phyloP scores from a whole-genome alignment of 306 rosid species.

The Medicago lupulina region DNA sequence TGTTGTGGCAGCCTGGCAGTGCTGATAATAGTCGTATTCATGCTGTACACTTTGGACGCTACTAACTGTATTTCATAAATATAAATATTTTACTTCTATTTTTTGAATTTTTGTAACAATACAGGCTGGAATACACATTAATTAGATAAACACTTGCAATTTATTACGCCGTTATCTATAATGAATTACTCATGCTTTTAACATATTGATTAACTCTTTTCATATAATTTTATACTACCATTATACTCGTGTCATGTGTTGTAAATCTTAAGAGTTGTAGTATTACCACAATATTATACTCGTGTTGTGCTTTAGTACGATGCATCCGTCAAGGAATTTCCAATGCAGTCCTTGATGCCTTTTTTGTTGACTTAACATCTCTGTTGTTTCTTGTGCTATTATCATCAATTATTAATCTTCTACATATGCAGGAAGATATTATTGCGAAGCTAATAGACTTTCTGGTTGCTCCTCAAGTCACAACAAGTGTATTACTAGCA shows the following conservation, averaged over 20 bases:
- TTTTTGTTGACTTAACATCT: background rate
- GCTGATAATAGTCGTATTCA: background rate
- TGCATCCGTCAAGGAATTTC: background rate
- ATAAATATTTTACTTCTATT: background rate
- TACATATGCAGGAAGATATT: slow-evolving; percentile 78
- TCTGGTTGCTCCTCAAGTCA: slow-evolving; percentile 83
- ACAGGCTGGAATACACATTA: background rate
- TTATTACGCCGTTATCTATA: background rate
- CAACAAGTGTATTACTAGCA: slow-evolving; percentile 64
- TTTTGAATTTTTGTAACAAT: background rate
- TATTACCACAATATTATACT: background rate
- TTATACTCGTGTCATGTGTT: background rate
- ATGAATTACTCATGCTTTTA: background rate
- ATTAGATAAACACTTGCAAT: background rate
- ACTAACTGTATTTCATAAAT: background rate
- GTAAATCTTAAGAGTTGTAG: background rate
- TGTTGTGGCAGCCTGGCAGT: too few species aligned
- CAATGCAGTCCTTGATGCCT: slow-evolving; percentile 1
- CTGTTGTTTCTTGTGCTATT: slow-evolving; percentile 11
- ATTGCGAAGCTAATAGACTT: slow-evolving; percentile 77
- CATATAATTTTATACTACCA: background rate
- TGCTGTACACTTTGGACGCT: background rate
- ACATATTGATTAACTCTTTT: background rate
- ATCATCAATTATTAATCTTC: slow-evolving; percentile 4
- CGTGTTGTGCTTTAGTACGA: background rate